Percentiles rank a stretch among this genome's conserved stretches.
Evolutionary conservation across 2,329 filamentous ascomycete species (phyloP).

Genomic region (Beauveria caledonica): DNA sequence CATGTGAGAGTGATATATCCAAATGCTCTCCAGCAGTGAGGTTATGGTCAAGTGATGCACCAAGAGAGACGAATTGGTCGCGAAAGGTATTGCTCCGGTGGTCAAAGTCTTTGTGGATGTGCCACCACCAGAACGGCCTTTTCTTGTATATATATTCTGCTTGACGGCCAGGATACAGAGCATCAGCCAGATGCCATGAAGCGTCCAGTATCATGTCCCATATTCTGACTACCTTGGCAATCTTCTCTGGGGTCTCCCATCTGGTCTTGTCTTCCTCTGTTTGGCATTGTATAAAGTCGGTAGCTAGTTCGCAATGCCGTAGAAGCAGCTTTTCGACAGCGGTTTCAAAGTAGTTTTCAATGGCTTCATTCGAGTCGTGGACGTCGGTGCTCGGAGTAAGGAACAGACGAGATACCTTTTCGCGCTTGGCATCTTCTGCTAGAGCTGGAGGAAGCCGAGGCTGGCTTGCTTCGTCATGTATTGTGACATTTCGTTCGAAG

Average conservation of each 20-base stretch:
- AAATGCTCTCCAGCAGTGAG: constrained; percentile 24
- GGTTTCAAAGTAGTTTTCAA: constrained; percentile 26
- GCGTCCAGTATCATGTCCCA: constrained; percentile 31
- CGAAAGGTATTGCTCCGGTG: constrained; percentile 20
- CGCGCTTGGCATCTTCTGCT: constrained; percentile 23
- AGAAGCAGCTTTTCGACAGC: constrained; percentile 18
- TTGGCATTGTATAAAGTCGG: constrained; percentile 12
- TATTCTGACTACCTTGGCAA: constrained; percentile 17
- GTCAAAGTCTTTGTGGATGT: constrained; percentile 29
- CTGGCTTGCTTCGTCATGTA: constrained; percentile 10
- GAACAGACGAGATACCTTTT: constrained; percentile 24
- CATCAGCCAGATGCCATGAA: constrained; percentile 27
- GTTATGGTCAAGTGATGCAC: constrained; percentile 20
- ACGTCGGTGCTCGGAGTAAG: constrained; percentile 18
- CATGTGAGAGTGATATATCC: constrained; percentile 25
- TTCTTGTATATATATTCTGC: constrained; percentile 26
- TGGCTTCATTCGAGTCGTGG: constrained; percentile 18
- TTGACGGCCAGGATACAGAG: constrained; percentile 26
- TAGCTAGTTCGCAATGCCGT: constrained; percentile 15
- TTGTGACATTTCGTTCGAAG: constrained; percentile 7
- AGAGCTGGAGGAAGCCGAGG: constrained; percentile 25
- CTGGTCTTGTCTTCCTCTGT: constrained; percentile 1
- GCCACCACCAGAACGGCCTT: constrained; percentile 34
- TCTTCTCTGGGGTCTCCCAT: constrained; percentile 12
- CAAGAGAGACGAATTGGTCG: constrained; percentile 22